Evolutionary conservation across 2,329 filamentous ascomycete genomes (phyloP), one percentile per base, ranked within the genome.

Genomic region (Hypoxylon sp.): DNA sequence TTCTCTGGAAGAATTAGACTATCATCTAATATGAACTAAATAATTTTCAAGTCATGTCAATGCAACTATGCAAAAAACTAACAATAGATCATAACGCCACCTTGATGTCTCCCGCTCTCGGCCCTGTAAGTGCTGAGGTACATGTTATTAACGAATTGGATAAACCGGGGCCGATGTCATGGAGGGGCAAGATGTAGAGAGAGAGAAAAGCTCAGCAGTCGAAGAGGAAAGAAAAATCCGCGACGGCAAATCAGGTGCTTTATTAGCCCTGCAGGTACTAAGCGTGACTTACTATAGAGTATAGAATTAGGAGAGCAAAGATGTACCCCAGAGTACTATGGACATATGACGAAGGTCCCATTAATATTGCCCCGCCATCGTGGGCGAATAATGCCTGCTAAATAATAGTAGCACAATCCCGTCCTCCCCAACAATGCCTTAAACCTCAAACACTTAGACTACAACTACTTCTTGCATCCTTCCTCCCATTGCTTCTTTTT

Each of bases 211-310:
- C 26, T 43, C 46, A 8, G 43, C 29, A 34, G 37, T 50, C 47
- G 40, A 58, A 55, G 21, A 44, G 47, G 40, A 50, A 58, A 58
- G 50, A 51, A 55, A 57, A 32, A 30, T 43, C 46, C 11, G 43
- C 29, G 16, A 43, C 6, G 13, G 34, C 44, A 50, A 56, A 59
- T 59, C 52, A 56, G 48, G 56, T 59, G 56, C 56, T 59, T 53
- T 50, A 27, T 25, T 44, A 41, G 38, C 40, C 21, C 29, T 29
- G 8, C 21, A 9, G 32, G 37, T 57, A 57, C 54, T 20, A 31
- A 13, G 12, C 8, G 16, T 38, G 53, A 57, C 53, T 46, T 53
- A 5, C n/a, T 27, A 15, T 8, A 36, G 31, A 20, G 15, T 34
- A 23, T 27, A 47, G 8, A 12, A 42, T 15, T 16, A 23, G 34